Percentiles rank a stretch among this genome's conserved stretches.
Conservation (phyloP, 2,329 filamentous ascomycete genomes). For the Cercospora citrullina region DNA sequence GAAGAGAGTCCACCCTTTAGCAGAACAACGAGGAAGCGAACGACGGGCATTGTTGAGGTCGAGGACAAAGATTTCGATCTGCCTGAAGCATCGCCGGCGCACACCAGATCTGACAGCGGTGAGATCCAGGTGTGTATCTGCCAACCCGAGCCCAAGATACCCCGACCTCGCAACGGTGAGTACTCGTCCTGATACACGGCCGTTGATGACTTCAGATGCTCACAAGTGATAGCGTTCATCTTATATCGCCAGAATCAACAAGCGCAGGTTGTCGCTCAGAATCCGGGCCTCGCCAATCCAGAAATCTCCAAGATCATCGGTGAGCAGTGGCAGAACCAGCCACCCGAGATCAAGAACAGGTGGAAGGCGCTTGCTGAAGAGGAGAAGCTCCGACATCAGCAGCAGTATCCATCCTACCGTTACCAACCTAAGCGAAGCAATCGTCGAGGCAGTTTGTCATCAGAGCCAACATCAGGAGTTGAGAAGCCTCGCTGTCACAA, state of each 20-base stretch:
- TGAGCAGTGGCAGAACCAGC: constrained; percentile 80
- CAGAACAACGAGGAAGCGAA: constrained; percentile 38
- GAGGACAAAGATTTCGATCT: constrained; percentile 36
- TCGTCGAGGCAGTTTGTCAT: constrained; percentile 45
- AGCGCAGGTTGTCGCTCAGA: constrained; percentile 72
- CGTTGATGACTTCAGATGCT: constrained; percentile 18
- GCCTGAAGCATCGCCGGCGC: constrained; percentile 30
- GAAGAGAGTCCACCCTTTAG: constrained; percentile 40
- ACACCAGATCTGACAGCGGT: constrained; percentile 38
- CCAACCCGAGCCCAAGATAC: constrained; percentile 70
- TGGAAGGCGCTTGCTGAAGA: constrained; percentile 92
- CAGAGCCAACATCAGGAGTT: constrained; percentile 34
- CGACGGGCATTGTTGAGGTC: constrained; percentile 34
- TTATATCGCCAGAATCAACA: constrained; percentile 94
- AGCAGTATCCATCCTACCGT: constrained; percentile 88
- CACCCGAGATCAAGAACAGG: constrained; percentile 70
- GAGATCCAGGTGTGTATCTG: constrained; percentile 65
- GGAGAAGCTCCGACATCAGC: constrained; percentile 85
- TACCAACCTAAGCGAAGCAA: constrained; percentile 73
- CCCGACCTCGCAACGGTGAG: constrained; percentile 69
- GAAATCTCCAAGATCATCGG: constrained; percentile 98
- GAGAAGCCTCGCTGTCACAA: constrained; percentile 62
- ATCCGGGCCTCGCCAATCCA: constrained; percentile 90
- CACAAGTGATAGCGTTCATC: constrained; percentile 75
- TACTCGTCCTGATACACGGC: constrained; percentile 26